phyloP scores from a whole-genome alignment of 2,329 filamentous ascomycete genomes.

The Trichoderma atroviride region DNA sequence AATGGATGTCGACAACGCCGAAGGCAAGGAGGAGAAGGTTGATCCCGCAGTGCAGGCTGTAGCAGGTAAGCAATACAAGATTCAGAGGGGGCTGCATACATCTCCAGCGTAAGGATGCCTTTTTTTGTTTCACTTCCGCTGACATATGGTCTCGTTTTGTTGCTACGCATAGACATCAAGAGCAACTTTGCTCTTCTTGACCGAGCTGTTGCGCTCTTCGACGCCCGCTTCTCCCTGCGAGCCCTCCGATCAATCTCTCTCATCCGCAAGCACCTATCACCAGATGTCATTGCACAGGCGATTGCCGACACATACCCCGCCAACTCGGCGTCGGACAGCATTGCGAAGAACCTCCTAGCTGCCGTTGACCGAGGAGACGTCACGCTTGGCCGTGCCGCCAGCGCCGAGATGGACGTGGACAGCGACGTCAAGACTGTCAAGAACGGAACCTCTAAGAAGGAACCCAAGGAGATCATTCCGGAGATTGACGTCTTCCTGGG shows the following conservation, averaged over 20 bases:
- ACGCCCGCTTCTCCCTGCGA: constrained; percentile 90
- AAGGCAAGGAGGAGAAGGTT: constrained; percentile 58
- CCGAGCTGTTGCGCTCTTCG: constrained; percentile 88
- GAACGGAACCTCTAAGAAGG: constrained; percentile 62
- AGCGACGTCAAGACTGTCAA: constrained; percentile 58
- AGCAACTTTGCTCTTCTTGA: constrained; percentile 91
- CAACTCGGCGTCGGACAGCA: constrained; percentile 60
- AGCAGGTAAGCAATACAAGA: constrained; percentile 52
- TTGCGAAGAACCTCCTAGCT: constrained; percentile 69
- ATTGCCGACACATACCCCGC: constrained; percentile 79
- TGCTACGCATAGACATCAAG: constrained; percentile 74
- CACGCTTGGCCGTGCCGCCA: constrained; percentile 59
- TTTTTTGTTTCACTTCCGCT: constrained; percentile 5
- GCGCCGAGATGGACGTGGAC: constrained; percentile 74
- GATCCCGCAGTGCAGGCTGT: constrained; percentile 64
- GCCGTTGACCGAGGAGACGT: constrained; percentile 70
- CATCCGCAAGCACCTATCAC: constrained; percentile 85
- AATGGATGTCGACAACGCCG: constrained; percentile 65
- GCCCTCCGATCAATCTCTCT: constrained; percentile 94
- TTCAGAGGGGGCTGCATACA: background rate
- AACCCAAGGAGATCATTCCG: constrained; percentile 75
- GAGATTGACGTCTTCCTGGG: constrained; percentile 89
- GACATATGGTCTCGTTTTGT: constrained; percentile 31
- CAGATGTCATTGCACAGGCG: constrained; percentile 78
- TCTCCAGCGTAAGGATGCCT: background rate